Evolutionary conservation across 108 stramenopile genomes (phyloP).

Genomic region (Skeletonema costatum): DNA sequence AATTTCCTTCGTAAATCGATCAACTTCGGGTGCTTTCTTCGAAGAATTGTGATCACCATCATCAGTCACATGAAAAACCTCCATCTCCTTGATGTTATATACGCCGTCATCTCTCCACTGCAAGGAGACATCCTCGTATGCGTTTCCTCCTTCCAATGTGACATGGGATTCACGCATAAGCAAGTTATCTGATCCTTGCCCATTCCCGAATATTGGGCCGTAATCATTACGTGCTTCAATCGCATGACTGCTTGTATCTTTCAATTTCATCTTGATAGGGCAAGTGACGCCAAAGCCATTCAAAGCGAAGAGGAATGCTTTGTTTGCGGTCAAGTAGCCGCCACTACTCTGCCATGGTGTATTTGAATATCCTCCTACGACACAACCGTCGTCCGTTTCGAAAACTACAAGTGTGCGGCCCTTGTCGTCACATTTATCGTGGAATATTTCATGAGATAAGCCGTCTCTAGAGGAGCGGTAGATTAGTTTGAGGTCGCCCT

Average conservation of each 20-base stretch:
- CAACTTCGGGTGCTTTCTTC: neutral
- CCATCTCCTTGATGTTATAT: neutral
- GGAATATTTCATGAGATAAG: neutral
- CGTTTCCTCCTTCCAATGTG: neutral
- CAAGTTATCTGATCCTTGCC: too few species aligned
- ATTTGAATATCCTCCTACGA: slow-evolving; percentile 12
- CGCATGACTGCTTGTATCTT: too few species aligned
- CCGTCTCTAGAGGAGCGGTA: slow-evolving; percentile 29
- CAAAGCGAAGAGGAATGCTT: slow-evolving; percentile 21
- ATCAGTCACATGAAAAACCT: neutral
- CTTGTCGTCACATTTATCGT: slow-evolving; percentile 16
- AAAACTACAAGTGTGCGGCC: slow-evolving; percentile 7
- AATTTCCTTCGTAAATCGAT: neutral
- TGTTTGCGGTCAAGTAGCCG: neutral
- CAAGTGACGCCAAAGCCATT: neutral
- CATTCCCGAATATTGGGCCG: too few species aligned
- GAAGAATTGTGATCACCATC: neutral
- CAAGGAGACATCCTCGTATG: neutral
- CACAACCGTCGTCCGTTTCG: neutral
- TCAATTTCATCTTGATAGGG: slow-evolving; percentile 15
- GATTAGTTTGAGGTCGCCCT: slow-evolving; percentile 1
- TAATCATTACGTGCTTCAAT: too few species aligned
- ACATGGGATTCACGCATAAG: too few species aligned
- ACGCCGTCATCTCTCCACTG: too few species aligned
- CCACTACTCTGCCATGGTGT: neutral